Base-by-base conservation (phyloP, 75 land plant species). In the Ceratopteris richardii region DNA sequence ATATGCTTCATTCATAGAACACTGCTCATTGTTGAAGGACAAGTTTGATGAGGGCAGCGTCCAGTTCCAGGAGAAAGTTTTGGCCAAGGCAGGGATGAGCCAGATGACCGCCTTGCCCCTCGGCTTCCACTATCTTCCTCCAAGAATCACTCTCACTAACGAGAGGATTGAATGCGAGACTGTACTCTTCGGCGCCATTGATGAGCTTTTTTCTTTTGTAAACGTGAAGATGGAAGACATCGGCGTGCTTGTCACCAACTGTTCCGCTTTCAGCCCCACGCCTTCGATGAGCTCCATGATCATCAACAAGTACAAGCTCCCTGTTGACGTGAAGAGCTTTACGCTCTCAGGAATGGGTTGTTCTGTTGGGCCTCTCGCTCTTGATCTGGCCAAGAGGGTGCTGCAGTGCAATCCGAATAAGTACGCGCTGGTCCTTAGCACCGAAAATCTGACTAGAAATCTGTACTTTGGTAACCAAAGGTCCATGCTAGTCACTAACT, bases 321-420 rank as follows among this genome's bases (percentile, higher is more conserved):
- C 44, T 37, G 40, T 31, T 0, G 59, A 46, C 40, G 44, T 76
- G 31, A 67, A 44, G 72, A 58, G 25, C 21, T 74, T 47, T 36
- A 68, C 67, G 28, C 72, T 67, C 31, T 18, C 47, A 26, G 70
- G 71, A 29, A 73, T 73, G 76, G 76, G 70, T 29, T 72, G 70
- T 39, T 41, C 47, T 29, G 76, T 71, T 13, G 53, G 61, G 44
- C 0, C 62, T 0, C 31, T 66, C 1, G 56, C 70, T 6, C 21
- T 73, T 9, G 71, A 62, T 18, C 64, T 72, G 47, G 79, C 69
- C 14, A 66, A 55, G 43, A n/a, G n/a, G n/a, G n/a, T n/a, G n/a
- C n/a, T n/a, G n/a, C n/a, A n/a, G n/a, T n/a, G n/a, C n/a, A n/a
- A n/a, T n/a, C n/a, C n/a, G n/a, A n/a, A n/a, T n/a, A n/a, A n/a